phyloP scores from a whole-genome alignment of 257 asterid species.

The Dorcoceras hygrometricum region DNA sequence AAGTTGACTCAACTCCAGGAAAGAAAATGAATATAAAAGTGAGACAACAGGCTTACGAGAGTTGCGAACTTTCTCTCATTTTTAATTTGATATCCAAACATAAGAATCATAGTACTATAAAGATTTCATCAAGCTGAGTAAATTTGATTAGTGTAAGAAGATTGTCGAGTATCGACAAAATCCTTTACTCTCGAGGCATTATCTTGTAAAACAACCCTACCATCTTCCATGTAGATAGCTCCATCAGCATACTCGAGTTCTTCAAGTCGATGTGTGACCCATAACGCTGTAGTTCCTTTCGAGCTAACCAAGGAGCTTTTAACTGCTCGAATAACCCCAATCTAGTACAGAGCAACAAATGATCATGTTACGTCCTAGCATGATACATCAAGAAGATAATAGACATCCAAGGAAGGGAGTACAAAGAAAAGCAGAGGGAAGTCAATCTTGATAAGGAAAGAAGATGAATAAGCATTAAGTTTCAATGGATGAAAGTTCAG shows the following conservation, averaged over 20 bases:
- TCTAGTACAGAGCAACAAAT: constrained; percentile 32
- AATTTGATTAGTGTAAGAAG: constrained; percentile 47
- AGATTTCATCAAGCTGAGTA: constrained; percentile 21
- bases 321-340: constrained; percentile 83
- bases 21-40: too few species aligned
- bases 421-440: not conserved
- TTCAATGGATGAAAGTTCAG: not conserved
- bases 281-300: constrained; percentile 70
- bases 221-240: constrained; percentile 88
- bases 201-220: constrained; percentile 60
- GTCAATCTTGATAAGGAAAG: not conserved
- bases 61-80: too few species aligned
- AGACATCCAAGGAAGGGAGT: not conserved
- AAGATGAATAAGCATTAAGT: not conserved
- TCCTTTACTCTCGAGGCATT: constrained; percentile 48
- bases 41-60: too few species aligned
- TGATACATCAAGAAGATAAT: not conserved
- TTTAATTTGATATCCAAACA: too few species aligned
- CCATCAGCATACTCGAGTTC: constrained; percentile 92
- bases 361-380: constrained; percentile 16
- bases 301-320: constrained; percentile 58
- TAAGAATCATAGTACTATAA: not conserved
- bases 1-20: too few species aligned
- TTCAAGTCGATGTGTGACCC: constrained; percentile 95
- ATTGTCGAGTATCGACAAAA: constrained; percentile 56